A percentile compares a stretch with the other conserved stretches of the same genome.
Evolutionary conservation across 371 early-diverging fungal genomes (phyloP).

Genomic region (Conidiobolus incongruus): DNA sequence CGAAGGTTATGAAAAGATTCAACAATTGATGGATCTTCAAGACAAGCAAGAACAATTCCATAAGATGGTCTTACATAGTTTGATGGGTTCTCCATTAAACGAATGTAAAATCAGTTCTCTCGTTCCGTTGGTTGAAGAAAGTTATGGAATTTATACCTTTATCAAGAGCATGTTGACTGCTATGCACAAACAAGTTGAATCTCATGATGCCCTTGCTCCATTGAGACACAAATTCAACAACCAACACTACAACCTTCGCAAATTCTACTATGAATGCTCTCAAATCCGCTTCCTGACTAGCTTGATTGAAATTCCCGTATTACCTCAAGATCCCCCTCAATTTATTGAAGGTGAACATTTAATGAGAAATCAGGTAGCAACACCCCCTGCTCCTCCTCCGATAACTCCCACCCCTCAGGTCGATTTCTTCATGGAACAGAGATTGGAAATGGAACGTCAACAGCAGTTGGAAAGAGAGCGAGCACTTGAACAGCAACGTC

Average conservation of each 20-base stretch:
- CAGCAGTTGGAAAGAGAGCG: conserved; percentile 48
- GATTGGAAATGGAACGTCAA: conserved; percentile 18
- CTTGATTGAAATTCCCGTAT: conserved; percentile 72
- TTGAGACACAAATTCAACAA: conserved; percentile 65
- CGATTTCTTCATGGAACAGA: conserved; percentile 6
- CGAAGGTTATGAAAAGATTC: conserved; percentile 92
- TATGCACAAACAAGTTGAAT: conserved; percentile 68
- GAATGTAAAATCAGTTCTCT: conserved; percentile 88
- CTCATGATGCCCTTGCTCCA: conserved; percentile 72
- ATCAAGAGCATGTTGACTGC: conserved; percentile 84
- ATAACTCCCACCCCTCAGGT: conserved; percentile 8
- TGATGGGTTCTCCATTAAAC: conserved; percentile 67
- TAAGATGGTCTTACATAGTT: conserved; percentile 59
- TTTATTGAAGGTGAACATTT: not conserved
- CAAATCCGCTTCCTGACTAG: conserved; percentile 78
- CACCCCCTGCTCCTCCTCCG: conserved; percentile 10
- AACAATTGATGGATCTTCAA: conserved; percentile 72
- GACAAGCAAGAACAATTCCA: conserved; percentile 81
- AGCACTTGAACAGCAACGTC: conserved; percentile 28
- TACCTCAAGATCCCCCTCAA: conserved; percentile 23
- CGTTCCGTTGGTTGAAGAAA: conserved; percentile 92
- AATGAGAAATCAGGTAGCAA: not conserved
- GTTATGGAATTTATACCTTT: conserved; percentile 87
- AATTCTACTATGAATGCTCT: conserved; percentile 81
- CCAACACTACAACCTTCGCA: conserved; percentile 61